A percentile compares a stretch with the other conserved stretches of the same genome.
Evolutionary conservation across 1,284 basidiomycete species (phyloP).

Genomic region (Cryptococcus sp.): DNA sequence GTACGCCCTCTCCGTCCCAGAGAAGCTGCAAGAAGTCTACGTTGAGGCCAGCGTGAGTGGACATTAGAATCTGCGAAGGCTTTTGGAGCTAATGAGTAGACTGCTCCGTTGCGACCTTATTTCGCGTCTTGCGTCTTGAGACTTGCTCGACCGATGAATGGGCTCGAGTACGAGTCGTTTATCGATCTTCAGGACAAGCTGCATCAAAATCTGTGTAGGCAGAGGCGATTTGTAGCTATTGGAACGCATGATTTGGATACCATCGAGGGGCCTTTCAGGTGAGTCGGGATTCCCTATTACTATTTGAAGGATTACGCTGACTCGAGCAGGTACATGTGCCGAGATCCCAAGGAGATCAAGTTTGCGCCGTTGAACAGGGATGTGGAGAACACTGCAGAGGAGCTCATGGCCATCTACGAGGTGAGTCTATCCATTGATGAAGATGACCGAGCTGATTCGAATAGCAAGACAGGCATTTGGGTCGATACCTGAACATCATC

Average conservation of each 20-base stretch:
- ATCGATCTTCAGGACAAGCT: slow-evolving; percentile 98
- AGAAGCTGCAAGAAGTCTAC: slow-evolving; percentile 60
- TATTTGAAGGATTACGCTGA: too few species aligned
- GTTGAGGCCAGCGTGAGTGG: slow-evolving; percentile 60
- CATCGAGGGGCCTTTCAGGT: slow-evolving; percentile 72
- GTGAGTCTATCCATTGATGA: slow-evolving; percentile 46
- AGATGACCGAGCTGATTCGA: slow-evolving; percentile 4
- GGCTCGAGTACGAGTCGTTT: slow-evolving; percentile 88
- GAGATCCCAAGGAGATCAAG: slow-evolving; percentile 80
- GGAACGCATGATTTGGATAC: slow-evolving; percentile 97
- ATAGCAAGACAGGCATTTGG: slow-evolving; percentile 88
- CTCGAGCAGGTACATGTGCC: slow-evolving; percentile 67
- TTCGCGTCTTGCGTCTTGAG: slow-evolving; percentile 89
- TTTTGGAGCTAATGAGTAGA: slow-evolving; percentile 50
- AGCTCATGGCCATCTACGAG: slow-evolving; percentile 87
- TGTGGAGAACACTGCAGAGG: slow-evolving; percentile 67
- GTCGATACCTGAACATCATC: slow-evolving; percentile 86
- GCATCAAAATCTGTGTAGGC: slow-evolving; percentile 89
- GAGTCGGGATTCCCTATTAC: too few species aligned
- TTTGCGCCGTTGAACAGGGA: slow-evolving; percentile 79
- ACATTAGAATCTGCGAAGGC: too few species aligned
- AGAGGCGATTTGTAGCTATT: slow-evolving; percentile 88
- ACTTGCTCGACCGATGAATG: slow-evolving; percentile 75
- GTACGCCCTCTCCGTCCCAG: slow-evolving; percentile 67
- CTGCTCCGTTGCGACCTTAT: slow-evolving; percentile 75